Base-by-base conservation (phyloP, 768 basidiomycete species). In the Coprinellus aureogranulatus region DNA sequence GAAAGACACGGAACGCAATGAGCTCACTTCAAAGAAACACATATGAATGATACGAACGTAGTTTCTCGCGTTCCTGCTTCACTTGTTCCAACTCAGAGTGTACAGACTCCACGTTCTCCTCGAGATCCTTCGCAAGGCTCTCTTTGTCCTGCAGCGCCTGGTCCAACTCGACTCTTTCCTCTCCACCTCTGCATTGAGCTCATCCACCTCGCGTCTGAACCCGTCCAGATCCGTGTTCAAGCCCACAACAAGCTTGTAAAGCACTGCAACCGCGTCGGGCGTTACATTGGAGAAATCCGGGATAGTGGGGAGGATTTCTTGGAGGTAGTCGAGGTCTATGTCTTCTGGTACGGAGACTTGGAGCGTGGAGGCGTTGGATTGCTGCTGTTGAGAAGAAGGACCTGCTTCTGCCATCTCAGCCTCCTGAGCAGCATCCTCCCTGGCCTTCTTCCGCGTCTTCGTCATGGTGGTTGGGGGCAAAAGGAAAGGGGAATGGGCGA, bases 81-180 rank as follows among this genome's bases (percentile, higher is more conserved):
- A 81, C 68, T 54, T 77, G 67, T 23, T 67, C 70, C 1, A 92
- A 68, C 64, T 93, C 87, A 26, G 76, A 75, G 60, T 85, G 83
- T 4, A 80, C 68, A 45, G 64, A 60, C 54, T 87, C 83, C 28
- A 85, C 60, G 1, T 82, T 71, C 0, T 64, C 65, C 63, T 89
- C 87, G 11, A 86, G 64, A 30, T 89, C 85, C 51, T 79, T 81
- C 1, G 81, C 70, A 48, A 78, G 71, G 1, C 76, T 81, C 67
- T 94, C 90, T 53, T 81, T 82, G 68, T 94, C 91, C 64, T 92
- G 88, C 34, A 92, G 69, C 5, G 89, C 85, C 71, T 93, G 91
- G 68, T 94, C 92, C 34, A 93, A 75, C 69, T 94, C 92, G 2
- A 94, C 76, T 92, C 90, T 68, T 87, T 88, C 70, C 81, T 82